A percentile compares a stretch with the other conserved stretches of the same genome.
phyloP scores from a whole-genome alignment of 2,329 filamentous ascomycete genomes.

The Fusarium sp. region DNA sequence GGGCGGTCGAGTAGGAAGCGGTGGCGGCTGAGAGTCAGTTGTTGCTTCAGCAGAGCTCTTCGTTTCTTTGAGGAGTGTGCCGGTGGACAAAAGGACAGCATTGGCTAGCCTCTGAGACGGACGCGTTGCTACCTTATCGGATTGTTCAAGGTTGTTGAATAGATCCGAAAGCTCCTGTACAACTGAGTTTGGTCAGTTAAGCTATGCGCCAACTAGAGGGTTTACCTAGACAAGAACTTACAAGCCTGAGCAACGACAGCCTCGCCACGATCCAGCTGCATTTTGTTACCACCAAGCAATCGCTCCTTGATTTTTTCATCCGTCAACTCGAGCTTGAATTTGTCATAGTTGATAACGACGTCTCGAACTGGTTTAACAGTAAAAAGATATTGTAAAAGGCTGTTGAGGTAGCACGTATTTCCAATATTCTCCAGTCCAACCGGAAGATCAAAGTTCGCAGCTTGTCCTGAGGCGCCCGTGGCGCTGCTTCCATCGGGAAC shows the following conservation, averaged over 20 bases:
- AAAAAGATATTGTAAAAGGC: constrained; percentile 93
- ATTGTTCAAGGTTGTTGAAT: constrained; percentile 76
- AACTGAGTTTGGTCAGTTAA: constrained; percentile 62
- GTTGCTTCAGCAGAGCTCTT: constrained; percentile 43
- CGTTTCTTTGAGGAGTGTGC: constrained; percentile 48
- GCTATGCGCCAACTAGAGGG: not conserved
- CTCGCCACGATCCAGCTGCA: constrained; percentile 62
- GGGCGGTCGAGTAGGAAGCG: constrained; percentile 60
- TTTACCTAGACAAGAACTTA: constrained; percentile 58
- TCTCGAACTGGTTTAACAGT: constrained; percentile 84
- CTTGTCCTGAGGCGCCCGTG: not conserved
- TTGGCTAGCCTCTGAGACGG: constrained; percentile 83
- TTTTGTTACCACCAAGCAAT: constrained; percentile 75
- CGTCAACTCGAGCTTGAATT: constrained; percentile 73
- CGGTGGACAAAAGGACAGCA: constrained; percentile 73
- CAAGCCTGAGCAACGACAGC: constrained; percentile 77
- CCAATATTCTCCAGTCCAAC: constrained; percentile 93
- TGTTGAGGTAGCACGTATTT: constrained; percentile 98
- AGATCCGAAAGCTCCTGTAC: constrained; percentile 76
- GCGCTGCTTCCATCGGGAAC: constrained; percentile 3
- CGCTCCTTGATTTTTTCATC: constrained; percentile 72
- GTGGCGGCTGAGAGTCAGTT: constrained; percentile 52
- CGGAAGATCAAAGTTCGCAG: constrained; percentile 67
- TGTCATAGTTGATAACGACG: constrained; percentile 80
- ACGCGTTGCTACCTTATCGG: constrained; percentile 68